Conservation (phyloP, 2,329 filamentous ascomycete species). For the Pleurostoma richardsiae region DNA sequence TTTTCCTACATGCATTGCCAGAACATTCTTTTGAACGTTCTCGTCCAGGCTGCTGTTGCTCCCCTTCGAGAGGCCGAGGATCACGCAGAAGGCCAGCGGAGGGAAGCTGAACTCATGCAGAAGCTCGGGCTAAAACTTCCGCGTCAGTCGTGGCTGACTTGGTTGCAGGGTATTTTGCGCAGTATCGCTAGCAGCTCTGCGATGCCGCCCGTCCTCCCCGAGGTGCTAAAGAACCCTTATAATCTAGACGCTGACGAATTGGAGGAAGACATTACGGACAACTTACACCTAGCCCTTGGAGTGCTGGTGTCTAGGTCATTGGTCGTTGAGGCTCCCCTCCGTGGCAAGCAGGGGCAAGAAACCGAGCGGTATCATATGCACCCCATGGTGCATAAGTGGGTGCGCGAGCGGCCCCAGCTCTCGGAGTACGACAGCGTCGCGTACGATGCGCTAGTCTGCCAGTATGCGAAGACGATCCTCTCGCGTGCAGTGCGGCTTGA, state of each 20-base stretch:
- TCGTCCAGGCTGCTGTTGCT: background rate
- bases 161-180: background rate
- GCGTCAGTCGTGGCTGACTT: background rate
- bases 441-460: background rate
- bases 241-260: background rate
- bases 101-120: background rate
- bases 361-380: background rate
- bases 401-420: background rate
- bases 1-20: constrained; percentile 1
- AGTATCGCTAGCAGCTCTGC: too few species aligned
- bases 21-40: background rate
- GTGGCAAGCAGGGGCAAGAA: background rate
- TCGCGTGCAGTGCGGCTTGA: background rate
- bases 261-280: background rate
- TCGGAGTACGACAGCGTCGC: background rate
- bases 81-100: background rate
- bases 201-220: background rate
- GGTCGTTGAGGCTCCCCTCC: background rate
- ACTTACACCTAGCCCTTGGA: background rate
- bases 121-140: background rate
- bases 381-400: background rate
- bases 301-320: constrained; percentile 1
- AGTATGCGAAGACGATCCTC: background rate
- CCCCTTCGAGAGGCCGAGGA: background rate
- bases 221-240: background rate